Conservation (phyloP, 805 yeast genomes). For the Gaillardinia entomophila region DNA sequence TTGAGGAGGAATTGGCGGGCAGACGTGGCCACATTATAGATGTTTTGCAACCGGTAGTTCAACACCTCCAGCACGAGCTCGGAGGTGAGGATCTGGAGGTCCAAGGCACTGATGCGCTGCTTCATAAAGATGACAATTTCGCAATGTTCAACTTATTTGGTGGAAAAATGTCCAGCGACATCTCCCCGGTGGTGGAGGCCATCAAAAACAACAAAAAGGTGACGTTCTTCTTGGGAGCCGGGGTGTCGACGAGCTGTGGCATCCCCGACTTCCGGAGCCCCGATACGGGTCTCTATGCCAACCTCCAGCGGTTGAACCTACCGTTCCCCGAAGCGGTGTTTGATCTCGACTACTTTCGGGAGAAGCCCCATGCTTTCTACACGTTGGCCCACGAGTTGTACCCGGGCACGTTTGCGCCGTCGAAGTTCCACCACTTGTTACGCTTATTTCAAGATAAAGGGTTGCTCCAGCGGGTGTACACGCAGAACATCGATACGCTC, state of each 20-base stretch:
- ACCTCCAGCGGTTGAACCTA: conserved; percentile 62
- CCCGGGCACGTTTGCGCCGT: conserved; percentile 84
- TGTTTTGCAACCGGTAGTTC: conserved; percentile 73
- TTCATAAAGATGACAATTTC: conserved; percentile 15
- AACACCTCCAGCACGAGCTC: conserved; percentile 58
- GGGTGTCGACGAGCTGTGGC: conserved; percentile 88
- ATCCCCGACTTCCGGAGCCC: conserved; percentile 96
- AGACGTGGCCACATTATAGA: conserved; percentile 73
- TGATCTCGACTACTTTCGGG: conserved; percentile 74
- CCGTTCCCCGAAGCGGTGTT: conserved; percentile 97
- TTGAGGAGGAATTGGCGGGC: conserved; percentile 70
- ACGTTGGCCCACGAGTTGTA: conserved; percentile 77
- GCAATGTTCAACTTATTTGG: neutral
- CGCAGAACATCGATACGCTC: conserved; percentile 90
- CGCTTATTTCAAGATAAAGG: conserved; percentile 60
- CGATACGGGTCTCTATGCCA: conserved; percentile 80
- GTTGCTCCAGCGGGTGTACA: conserved; percentile 64
- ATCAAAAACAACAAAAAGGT: conserved; percentile 35
- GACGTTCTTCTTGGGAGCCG: conserved; percentile 83
- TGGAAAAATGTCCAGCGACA: conserved; percentile 5
- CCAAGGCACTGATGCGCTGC: conserved; percentile 86
- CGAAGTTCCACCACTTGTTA: conserved; percentile 73
- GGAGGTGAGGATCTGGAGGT: conserved; percentile 61
- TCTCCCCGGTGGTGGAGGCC: conserved; percentile 26
- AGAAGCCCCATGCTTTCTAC: conserved; percentile 80